A percentile compares a stretch with the other conserved stretches of the same genome.
Conservation (phyloP, 257 asterid species). For the Salvia hispanica region DNA sequence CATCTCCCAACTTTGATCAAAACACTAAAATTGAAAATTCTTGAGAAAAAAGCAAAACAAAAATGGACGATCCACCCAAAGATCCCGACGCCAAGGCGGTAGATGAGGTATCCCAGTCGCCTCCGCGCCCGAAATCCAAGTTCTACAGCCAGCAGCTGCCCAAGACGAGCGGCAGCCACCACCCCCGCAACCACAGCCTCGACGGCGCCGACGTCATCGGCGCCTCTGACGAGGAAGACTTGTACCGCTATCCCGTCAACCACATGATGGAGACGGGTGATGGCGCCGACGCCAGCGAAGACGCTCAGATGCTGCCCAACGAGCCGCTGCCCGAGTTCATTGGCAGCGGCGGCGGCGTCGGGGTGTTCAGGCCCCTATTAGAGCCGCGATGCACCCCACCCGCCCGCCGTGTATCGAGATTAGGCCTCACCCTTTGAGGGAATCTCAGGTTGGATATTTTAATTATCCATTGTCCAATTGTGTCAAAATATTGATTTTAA, state of each 20-base stretch:
- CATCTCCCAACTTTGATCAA: conserved; percentile 6
- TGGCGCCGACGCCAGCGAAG: conserved; percentile 14
- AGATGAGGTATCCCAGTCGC: conserved; percentile 42
- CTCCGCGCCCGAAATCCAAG: conserved; percentile 48
- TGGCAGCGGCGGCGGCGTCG: conserved; percentile 63
- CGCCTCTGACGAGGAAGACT: conserved; percentile 45
- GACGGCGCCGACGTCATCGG: conserved; percentile 41
- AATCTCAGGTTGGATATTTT: conserved; percentile 52
- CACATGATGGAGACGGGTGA: conserved; percentile 26
- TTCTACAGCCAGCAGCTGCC: conserved; percentile 63
- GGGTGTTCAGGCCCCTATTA: conserved; percentile 54
- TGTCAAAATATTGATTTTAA: too few relatives aligned
- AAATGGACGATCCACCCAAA: conserved; percentile 46
- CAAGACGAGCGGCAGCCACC: conserved; percentile 39
- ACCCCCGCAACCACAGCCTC: conserved; percentile 62
- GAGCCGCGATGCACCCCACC: conserved; percentile 61
- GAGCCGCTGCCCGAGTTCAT: conserved; percentile 57
- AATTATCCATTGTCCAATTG: too few relatives aligned
- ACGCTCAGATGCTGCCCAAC: conserved; percentile 5
- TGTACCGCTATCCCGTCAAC: conserved; percentile 39
- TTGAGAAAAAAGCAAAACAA: background rate
- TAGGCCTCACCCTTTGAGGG: conserved; percentile 74
- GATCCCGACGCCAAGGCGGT: conserved; percentile 34
- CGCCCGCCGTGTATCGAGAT: conserved; percentile 69
- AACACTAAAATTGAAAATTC: background rate